Percentiles rank a stretch among this genome's conserved stretches.
These are phyloP conservation scores for Podosphaera leucotricha DNA, from an alignment of 2,329 filamentous ascomycete species.

Conservation along the genomic window DNA sequence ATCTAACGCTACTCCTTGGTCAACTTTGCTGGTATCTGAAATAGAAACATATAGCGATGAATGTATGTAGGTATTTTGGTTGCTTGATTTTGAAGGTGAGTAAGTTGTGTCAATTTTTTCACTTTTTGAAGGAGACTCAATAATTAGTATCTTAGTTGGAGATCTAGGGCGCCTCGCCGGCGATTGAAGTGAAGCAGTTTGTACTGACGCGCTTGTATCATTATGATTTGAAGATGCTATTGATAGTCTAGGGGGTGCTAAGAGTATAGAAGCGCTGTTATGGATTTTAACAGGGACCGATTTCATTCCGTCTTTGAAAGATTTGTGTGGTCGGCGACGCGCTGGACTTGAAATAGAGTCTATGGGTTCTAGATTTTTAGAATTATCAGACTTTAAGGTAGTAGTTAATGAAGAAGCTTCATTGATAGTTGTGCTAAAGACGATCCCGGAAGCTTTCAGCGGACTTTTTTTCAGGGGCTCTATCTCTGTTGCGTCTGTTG, in stretches of 20 bases:
- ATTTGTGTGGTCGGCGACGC: constrained; percentile 27
- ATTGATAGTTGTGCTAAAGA: constrained; percentile 15
- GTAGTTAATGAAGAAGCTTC: constrained; percentile 16
- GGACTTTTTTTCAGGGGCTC: constrained; percentile 31
- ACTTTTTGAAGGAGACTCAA: constrained; percentile 12
- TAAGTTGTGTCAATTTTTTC: constrained; percentile 5
- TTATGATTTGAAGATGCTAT: constrained; percentile 8
- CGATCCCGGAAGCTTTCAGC: constrained; percentile 22
- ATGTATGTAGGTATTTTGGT: constrained; percentile 15
- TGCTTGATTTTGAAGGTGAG: constrained; percentile 11
- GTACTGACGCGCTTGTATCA: constrained; percentile 7
- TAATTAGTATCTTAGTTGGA: constrained; percentile 13
- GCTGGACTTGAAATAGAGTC: constrained; percentile 27
- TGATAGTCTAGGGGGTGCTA: constrained; percentile 14
- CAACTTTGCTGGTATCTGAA: constrained; percentile 9
- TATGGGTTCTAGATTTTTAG: constrained; percentile 17
- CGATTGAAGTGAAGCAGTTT: constrained; percentile 15
- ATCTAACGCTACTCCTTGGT: constrained; percentile 8
- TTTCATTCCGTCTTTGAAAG: constrained; percentile 30
- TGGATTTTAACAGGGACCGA: constrained; percentile 28
- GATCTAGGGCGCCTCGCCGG: constrained; percentile 14
- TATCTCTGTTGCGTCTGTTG: constrained; percentile 25
- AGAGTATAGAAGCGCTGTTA: constrained; percentile 13
- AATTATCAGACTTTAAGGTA: constrained; percentile 13
- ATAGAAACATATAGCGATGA: constrained; percentile 12